phyloP scores from a whole-genome alignment of 148 eudicot genomes.

The Fagopyrum esculentum region DNA sequence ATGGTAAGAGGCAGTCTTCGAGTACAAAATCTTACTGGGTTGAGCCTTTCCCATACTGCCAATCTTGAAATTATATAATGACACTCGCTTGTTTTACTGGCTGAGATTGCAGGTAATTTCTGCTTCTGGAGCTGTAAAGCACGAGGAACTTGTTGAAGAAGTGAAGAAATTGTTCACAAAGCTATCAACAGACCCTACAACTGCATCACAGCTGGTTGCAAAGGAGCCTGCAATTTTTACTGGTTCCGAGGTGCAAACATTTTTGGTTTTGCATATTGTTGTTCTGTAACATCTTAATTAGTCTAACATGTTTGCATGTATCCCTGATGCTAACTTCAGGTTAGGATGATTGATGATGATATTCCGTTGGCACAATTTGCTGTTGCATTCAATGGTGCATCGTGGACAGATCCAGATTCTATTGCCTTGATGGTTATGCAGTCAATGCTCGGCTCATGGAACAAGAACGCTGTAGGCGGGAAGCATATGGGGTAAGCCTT shows the following conservation, averaged over 20 bases:
- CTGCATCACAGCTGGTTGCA: constrained; percentile 60
- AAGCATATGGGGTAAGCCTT: constrained; percentile 34
- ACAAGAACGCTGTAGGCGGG: constrained; percentile 69
- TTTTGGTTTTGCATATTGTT: constrained; percentile 10
- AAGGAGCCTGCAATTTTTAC: constrained; percentile 75
- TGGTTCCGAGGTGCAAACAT: constrained; percentile 67
- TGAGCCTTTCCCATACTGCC: neutral
- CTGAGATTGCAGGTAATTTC: constrained; percentile 51
- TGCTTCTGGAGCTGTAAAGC: constrained; percentile 86
- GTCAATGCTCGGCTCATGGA: constrained; percentile 83
- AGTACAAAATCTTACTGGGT: neutral
- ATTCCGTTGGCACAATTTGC: constrained; percentile 84
- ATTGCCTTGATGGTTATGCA: constrained; percentile 94
- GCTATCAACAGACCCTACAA: constrained; percentile 59
- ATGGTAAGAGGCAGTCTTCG: constrained; percentile 35
- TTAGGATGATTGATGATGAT: constrained; percentile 81
- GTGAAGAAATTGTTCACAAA: constrained; percentile 61
- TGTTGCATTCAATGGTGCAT: constrained; percentile 84
- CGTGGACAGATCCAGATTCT: constrained; percentile 97
- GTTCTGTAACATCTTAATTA: neutral
- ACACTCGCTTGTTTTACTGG: neutral
- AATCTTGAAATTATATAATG: neutral
- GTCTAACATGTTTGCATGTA: neutral
- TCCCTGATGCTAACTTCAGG: constrained; percentile 30
- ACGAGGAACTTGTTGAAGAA: constrained; percentile 69